A percentile compares a stretch with the other conserved stretches of the same genome.
phyloP scores from a whole-genome alignment of 208 protist genomes.

The Trypanosoma theileri region DNA sequence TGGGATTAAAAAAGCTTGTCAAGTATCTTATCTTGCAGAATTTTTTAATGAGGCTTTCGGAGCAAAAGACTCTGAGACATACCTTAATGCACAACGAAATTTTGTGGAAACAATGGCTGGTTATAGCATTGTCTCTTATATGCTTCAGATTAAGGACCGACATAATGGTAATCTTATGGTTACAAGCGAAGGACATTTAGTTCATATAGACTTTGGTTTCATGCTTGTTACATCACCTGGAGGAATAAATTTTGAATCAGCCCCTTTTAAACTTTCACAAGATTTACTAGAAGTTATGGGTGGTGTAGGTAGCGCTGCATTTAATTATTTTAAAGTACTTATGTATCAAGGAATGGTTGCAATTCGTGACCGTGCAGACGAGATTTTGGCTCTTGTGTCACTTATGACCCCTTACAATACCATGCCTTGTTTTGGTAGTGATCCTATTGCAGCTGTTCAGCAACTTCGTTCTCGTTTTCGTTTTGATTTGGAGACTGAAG shows the following conservation, averaged over 20 bases:
- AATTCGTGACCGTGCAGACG: conserved; percentile 69
- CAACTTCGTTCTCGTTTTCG: conserved; percentile 84
- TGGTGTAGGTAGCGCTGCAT: conserved; percentile 60
- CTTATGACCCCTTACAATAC: conserved; percentile 87
- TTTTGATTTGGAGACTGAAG: conserved; percentile 76
- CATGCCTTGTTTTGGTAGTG: conserved; percentile 86
- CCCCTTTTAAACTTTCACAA: conserved; percentile 93
- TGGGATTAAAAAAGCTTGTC: conserved; percentile 85
- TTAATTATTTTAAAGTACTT: conserved; percentile 90
- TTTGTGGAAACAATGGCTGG: conserved; percentile 95
- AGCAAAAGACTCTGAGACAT: conserved; percentile 49
- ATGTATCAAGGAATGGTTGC: conserved; percentile 83
- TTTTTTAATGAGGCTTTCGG: conserved; percentile 85
- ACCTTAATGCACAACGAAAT: conserved; percentile 76
- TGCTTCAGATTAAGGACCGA: conserved; percentile 94
- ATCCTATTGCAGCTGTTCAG: conserved; percentile 51
- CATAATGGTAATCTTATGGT: conserved; percentile 97
- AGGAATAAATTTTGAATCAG: conserved; percentile 93
- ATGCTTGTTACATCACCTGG: conserved; percentile 96
- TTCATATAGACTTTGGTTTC: conserved; percentile 99
- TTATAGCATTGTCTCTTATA: conserved; percentile 94
- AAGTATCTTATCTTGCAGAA: conserved; percentile 60
- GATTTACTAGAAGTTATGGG: conserved; percentile 93
- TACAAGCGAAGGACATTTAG: conserved; percentile 80
- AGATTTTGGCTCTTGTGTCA: conserved; percentile 78